Base-by-base conservation (phyloP, 768 basidiomycete species). In the Tremella mesenterica region DNA sequence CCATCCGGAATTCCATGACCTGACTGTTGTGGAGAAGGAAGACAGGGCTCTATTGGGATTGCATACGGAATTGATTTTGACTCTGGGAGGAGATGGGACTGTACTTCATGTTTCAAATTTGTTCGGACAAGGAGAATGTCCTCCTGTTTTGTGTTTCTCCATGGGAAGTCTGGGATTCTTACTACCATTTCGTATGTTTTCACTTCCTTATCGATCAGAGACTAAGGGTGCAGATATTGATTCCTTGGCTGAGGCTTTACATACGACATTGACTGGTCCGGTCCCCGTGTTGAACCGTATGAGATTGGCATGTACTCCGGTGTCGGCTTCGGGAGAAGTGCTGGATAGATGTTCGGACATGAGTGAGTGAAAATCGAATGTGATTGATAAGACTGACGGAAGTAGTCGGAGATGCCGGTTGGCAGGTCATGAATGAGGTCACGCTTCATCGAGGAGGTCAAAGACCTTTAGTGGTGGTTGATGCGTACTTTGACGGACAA, bases 391-490 rank as follows among this genome's bases (percentile, higher is more conserved):
- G 6, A 10, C 30, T 53, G 44, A 41, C 43, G 28, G 27, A 10
- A 52, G 44, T 45, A 67, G 65, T 67, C 21, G 65, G 63, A 4
- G 57, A 61, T 16, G 60, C 56, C 85, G 90, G 85, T 59, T 91
- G 87, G 85, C 91, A 93, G 72, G 92, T 93, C 31, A 92, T 96
- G 89, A 96, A 96, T 67, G 92, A 96, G 73, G 83, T 96, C 53
- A 84, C 88, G 2, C 77, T 96, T 30, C 92, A 96, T 73, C 83
- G 92, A 25, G 92, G 92, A 12, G 82, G 87, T 20, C 87, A 86
- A 59, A 85, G 91, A 0, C 91, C 93, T 63, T 77, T 96, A 31
- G 91, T 89, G 61, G 88, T 88, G 3, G 88, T 95, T 51, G 90
- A 95, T 69, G 86, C 90, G 13, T 93, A 80, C 72, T 90, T 93